phyloP scores from a whole-genome alignment of 2,329 filamentous ascomycete genomes.

The Fusarium sp. region DNA sequence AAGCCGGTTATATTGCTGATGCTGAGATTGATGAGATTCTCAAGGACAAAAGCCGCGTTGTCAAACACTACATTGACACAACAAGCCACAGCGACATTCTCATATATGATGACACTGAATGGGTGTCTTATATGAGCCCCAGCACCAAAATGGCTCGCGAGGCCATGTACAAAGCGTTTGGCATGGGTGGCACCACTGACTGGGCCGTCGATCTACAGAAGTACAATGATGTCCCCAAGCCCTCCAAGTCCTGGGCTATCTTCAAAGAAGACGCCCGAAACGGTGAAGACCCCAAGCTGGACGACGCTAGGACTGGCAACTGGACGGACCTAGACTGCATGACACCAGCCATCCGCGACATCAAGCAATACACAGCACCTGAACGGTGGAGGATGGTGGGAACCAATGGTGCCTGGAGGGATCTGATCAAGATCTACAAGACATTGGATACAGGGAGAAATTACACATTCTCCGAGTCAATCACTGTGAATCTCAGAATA shows the following conservation, averaged over 20 bases:
- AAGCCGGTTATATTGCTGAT: conserved; percentile 3
- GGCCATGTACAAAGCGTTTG: background rate
- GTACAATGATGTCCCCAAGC: background rate
- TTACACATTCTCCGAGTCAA: background rate
- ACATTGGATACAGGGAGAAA: too few species aligned
- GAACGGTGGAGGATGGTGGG: background rate
- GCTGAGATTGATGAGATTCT: conserved; percentile 3
- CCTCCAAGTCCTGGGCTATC: background rate
- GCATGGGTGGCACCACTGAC: conserved; percentile 1
- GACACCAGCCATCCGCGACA: background rate
- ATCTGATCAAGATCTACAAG: too few species aligned
- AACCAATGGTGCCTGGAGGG: background rate
- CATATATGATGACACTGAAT: background rate
- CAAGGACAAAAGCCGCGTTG: conserved; percentile 1
- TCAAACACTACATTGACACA: conserved; percentile 2
- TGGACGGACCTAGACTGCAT: background rate
- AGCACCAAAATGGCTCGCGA: background rate
- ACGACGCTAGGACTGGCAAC: too few species aligned
- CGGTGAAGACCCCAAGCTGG: too few species aligned
- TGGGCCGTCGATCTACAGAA: conserved; percentile 3
- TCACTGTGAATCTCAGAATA: background rate
- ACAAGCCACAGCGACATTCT: conserved; percentile 7
- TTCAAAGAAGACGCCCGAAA: background rate
- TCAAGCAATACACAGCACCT: background rate
- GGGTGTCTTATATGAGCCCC: conserved; percentile 5